These are phyloP conservation scores for Candida corydali DNA, from an alignment of 805 yeast species.

Conservation along the genomic window DNA sequence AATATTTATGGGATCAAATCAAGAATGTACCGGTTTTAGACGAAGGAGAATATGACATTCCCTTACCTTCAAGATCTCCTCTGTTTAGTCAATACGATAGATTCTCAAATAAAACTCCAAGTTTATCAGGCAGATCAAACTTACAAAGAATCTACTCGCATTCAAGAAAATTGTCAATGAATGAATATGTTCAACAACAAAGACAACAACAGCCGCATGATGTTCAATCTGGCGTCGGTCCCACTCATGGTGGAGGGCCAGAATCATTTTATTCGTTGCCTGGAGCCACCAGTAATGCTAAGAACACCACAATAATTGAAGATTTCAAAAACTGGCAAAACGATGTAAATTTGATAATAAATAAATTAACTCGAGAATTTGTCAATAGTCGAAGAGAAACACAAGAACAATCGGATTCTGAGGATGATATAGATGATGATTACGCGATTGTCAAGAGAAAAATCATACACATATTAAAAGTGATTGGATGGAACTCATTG, in stretches of 20 bases:
- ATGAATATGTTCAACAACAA: conserved; percentile 34
- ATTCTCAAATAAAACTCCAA: conserved; percentile 26
- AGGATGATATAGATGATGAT: conserved; percentile 17
- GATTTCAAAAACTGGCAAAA: conserved; percentile 53
- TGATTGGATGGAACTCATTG: conserved; percentile 25
- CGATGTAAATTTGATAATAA: conserved; percentile 46
- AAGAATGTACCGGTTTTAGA: conserved; percentile 41
- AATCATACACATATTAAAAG: conserved; percentile 18
- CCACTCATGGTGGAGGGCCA: conserved; percentile 7
- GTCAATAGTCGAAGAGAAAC: conserved; percentile 13
- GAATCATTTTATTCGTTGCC: conserved; percentile 19
- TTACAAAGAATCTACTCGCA: conserved; percentile 42
- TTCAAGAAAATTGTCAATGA: conserved; percentile 33
- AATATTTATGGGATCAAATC: conserved; percentile 71
- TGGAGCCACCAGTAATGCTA: conserved; percentile 1
- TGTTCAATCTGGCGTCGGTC: conserved; percentile 6
- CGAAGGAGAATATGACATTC: conserved; percentile 23
- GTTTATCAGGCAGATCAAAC: conserved; percentile 17
- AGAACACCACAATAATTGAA: conserved; percentile 17
- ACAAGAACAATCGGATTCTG: conserved; percentile 3
- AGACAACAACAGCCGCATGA: conserved; percentile 15
- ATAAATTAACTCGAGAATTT: conserved; percentile 41
- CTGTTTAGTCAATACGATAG: conserved; percentile 35
- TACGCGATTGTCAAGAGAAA: conserved; percentile 18
- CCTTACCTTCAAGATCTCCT: conserved; percentile 32